Conservation (phyloP, 2,329 filamentous ascomycete species). For the Grosmannia penicillata region DNA sequence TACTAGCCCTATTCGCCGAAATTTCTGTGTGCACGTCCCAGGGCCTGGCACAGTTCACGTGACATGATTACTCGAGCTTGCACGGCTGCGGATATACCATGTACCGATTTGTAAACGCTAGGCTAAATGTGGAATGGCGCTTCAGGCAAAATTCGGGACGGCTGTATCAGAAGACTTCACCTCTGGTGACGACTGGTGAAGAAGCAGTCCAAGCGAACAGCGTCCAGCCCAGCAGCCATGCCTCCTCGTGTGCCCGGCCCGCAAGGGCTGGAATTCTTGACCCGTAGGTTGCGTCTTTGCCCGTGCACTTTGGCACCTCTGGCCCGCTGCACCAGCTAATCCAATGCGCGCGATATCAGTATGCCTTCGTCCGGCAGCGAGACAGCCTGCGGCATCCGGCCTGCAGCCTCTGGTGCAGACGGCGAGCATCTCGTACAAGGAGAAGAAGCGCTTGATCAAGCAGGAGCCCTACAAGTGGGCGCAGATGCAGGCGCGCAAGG, state of each 20-base stretch:
- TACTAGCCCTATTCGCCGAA: slow-evolving; percentile 7
- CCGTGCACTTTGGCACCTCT: no score
- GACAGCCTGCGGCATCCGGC: slow-evolving; percentile 27
- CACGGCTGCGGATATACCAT: slow-evolving; percentile 1
- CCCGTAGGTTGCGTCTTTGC: slow-evolving; percentile 34
- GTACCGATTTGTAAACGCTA: slow-evolving; percentile 1
- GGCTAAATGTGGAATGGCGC: neutral
- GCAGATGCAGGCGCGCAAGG: slow-evolving; percentile 70
- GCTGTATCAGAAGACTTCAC: slow-evolving; percentile 4
- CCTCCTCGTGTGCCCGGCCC: slow-evolving; percentile 50
- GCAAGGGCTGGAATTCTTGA: slow-evolving; percentile 43
- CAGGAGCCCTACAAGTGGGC: slow-evolving; percentile 72
- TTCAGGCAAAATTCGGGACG: slow-evolving; percentile 7
- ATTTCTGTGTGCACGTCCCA: slow-evolving; percentile 7
- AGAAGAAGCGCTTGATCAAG: slow-evolving; percentile 51
- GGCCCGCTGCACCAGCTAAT: no score
- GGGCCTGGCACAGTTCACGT: slow-evolving; percentile 6
- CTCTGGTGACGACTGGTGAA: neutral
- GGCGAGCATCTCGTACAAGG: slow-evolving; percentile 45
- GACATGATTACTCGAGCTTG: neutral
- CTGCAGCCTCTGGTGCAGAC: slow-evolving; percentile 47
- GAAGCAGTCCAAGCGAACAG: neutral
- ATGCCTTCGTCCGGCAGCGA: slow-evolving; percentile 41
- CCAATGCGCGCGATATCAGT: slow-evolving; percentile 24
- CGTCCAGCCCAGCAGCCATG: slow-evolving; percentile 31